These are phyloP conservation scores for Fomitiporia mediterranea DNA, from an alignment of 1,284 basidiomycete species.

Conservation along the genomic window DNA sequence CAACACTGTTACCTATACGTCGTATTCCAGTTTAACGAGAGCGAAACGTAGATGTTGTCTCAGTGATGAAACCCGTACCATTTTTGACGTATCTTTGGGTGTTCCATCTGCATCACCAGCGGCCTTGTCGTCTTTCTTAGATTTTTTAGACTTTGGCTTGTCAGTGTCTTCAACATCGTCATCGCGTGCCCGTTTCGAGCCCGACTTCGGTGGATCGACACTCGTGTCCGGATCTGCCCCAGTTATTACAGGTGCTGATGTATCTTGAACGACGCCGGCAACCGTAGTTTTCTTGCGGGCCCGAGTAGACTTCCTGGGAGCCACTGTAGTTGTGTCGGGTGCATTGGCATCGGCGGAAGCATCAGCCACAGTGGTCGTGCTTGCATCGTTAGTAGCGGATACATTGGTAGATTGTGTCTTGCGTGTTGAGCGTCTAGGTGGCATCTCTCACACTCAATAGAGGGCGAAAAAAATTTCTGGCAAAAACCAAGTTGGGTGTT, in stretches of 20 bases:
- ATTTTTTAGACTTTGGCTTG: conserved; percentile 35
- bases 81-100: conserved; percentile 32
- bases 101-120: conserved; percentile 19
- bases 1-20: conserved; percentile 46
- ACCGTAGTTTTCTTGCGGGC: not conserved
- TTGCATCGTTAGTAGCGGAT: not conserved
- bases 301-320: not conserved
- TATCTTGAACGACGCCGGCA: not conserved
- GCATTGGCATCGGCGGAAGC: not conserved
- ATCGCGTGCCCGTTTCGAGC: conserved; percentile 18
- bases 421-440: conserved; percentile 15
- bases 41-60: too few species aligned
- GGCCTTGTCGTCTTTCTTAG: conserved; percentile 26
- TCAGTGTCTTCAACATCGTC: conserved; percentile 24
- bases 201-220: conserved; percentile 1
- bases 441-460: not conserved
- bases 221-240: not conserved
- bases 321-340: not conserved
- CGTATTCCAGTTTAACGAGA: too few species aligned
- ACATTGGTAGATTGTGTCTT: not conserved
- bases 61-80: conserved; percentile 26
- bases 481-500: not conserved
- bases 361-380: not conserved
- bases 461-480: not conserved
- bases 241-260: not conserved